Conservation (phyloP, 2,329 filamentous ascomycete species). For the Penicillium sp. region DNA sequence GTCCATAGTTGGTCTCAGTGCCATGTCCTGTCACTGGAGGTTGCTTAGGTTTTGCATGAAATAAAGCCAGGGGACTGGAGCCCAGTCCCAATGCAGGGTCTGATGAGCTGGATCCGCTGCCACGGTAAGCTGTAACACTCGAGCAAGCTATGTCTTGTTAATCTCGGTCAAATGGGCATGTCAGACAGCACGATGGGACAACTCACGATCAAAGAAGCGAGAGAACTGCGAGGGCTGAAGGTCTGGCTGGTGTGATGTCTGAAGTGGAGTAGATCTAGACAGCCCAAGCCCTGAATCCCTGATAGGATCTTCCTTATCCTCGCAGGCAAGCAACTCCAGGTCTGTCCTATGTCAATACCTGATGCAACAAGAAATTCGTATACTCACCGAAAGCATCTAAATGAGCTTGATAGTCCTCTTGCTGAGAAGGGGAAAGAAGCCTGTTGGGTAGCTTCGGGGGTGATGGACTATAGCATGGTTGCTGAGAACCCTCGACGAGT, state of each 20-base stretch:
- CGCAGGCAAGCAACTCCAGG: conserved; percentile 40
- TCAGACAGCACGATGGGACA: background rate
- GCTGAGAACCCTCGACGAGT: conserved; percentile 27
- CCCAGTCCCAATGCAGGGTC: conserved; percentile 22
- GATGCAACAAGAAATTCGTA: background rate
- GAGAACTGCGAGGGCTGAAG: conserved; percentile 21
- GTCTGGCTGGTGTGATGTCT: background rate
- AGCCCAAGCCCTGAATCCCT: background rate
- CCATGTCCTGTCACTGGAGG: conserved; percentile 2
- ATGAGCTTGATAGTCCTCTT: conserved; percentile 34
- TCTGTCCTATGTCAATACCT: conserved; percentile 27
- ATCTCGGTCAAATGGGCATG: background rate
- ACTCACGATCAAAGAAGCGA: conserved; percentile 35
- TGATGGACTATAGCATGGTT: conserved; percentile 4
- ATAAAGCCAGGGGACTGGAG: conserved; percentile 36
- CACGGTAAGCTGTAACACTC: conserved; percentile 24
- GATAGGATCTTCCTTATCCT: conserved; percentile 13
- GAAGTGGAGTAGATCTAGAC: background rate
- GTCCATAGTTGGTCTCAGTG: background rate
- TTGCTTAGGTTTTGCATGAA: conserved; percentile 15
- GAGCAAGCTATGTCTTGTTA: conserved; percentile 18
- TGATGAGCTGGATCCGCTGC: conserved; percentile 30
- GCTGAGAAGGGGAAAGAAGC: background rate
- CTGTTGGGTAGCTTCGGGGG: background rate
- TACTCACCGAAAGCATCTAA: conserved; percentile 55